These are phyloP conservation scores for Platanus orientalis DNA, from an alignment of 164 flowering plant genomes.

Conservation along the genomic window DNA sequence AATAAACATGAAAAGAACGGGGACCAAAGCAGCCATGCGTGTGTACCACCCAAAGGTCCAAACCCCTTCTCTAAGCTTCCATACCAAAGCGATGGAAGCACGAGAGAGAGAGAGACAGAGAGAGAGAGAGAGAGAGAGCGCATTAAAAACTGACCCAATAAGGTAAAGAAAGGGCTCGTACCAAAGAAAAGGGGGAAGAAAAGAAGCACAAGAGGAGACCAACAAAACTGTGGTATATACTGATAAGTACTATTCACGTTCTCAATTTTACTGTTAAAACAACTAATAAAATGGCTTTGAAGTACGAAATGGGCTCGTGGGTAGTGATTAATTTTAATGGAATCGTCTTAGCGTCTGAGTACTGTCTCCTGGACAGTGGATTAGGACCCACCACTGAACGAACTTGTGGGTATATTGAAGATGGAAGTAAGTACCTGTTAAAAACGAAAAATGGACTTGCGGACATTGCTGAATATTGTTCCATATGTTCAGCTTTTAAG, in stretches of 20 bases:
- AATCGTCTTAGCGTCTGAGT: no score
- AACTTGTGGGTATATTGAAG: no score
- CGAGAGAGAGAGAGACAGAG: neutral
- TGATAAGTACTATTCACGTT: neutral
- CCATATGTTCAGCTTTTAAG: no score
- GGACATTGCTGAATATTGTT: no score
- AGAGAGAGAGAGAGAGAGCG: no score
- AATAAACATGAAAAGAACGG: constrained; percentile 17
- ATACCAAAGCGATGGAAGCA: constrained; percentile 7
- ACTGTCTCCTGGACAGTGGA: no score
- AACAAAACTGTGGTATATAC: neutral
- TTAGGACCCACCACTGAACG: no score
- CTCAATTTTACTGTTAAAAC: neutral
- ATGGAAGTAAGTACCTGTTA: no score
- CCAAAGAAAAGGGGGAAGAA: neutral
- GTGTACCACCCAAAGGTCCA: constrained; percentile 39
- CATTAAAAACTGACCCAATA: constrained; percentile 4
- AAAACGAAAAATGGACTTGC: no score
- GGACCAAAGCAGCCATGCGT: constrained; percentile 61
- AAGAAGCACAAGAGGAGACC: neutral
- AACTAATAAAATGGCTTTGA: neutral
- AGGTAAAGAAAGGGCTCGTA: constrained; percentile 12
- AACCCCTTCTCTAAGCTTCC: constrained; percentile 16
- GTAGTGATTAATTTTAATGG: neutral
- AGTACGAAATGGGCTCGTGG: neutral